Conservation (phyloP, 73 alveolate species). For the Paramecium sonneborni region DNA sequence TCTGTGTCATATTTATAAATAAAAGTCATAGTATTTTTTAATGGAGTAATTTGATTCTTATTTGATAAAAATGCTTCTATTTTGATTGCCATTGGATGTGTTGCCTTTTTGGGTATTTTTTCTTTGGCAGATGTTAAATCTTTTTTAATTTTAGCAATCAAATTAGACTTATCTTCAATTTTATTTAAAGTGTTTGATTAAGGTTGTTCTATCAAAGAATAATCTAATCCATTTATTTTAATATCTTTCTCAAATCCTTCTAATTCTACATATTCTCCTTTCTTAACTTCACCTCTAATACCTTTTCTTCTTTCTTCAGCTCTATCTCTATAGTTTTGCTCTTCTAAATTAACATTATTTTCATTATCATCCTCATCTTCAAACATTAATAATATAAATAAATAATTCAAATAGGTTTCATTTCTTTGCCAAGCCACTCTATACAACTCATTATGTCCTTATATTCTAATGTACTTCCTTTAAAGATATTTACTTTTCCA, state of each 20-base stretch:
- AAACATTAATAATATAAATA: not conserved
- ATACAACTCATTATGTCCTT: conserved; percentile 8
- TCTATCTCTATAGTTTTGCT: not conserved
- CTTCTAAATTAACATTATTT: not conserved
- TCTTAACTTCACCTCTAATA: not conserved
- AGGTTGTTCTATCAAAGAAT: not conserved
- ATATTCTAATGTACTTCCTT: not conserved
- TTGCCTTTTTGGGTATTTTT: not conserved
- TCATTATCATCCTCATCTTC: not conserved
- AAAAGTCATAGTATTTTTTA: not conserved
- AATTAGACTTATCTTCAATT: not conserved
- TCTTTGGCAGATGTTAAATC: not conserved
- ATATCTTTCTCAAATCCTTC: not conserved
- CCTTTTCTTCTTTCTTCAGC: conserved; percentile 14
- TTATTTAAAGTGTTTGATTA: not conserved
- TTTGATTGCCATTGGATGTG: conserved; percentile 23
- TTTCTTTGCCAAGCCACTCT: conserved; percentile 53
- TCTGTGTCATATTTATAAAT: not conserved
- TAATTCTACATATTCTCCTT: not conserved
- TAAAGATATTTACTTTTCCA: not conserved
- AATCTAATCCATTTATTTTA: not conserved
- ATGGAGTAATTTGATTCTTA: not conserved
- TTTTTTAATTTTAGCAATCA: not conserved
- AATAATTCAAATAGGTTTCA: conserved; percentile 37
- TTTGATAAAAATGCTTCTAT: not conserved